Evolutionary conservation across 768 basidiomycete species (phyloP).

Genomic region (Phylloporus scabripes): DNA sequence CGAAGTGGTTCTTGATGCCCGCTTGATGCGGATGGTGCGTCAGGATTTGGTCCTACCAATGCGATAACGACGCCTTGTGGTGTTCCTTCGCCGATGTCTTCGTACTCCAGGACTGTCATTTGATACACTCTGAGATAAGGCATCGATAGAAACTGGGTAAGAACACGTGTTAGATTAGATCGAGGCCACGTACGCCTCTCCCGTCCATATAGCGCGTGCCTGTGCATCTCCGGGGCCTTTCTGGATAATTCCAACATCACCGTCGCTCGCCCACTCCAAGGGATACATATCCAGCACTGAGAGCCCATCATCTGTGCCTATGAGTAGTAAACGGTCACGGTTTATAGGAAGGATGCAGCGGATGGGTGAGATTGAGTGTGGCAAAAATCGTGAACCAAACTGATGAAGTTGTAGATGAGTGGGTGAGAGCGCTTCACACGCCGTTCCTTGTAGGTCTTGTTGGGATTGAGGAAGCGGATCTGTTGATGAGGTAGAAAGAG

Average conservation of each 20-base stretch:
- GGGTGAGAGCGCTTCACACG: constrained; percentile 52
- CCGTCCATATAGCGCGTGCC: constrained; percentile 63
- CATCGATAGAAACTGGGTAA: not conserved
- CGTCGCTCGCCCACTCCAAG: constrained; percentile 51
- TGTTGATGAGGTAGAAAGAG: constrained; percentile 14
- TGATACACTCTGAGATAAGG: constrained; percentile 57
- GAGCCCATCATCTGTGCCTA: constrained; percentile 76
- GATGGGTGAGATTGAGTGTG: constrained; percentile 71
- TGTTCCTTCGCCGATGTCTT: constrained; percentile 48
- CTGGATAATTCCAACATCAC: constrained; percentile 35
- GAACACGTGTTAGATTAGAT: not conserved
- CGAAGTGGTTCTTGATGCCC: constrained; percentile 54
- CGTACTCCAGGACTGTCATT: constrained; percentile 66
- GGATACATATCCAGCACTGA: constrained; percentile 83
- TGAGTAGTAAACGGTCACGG: constrained; percentile 59
- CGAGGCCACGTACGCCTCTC: constrained; percentile 56
- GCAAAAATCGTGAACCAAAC: constrained; percentile 82
- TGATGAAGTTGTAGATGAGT: constrained; percentile 65
- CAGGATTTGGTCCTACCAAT: constrained; percentile 61
- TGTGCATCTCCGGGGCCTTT: constrained; percentile 72
- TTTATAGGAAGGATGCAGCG: constrained; percentile 68
- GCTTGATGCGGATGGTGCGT: constrained; percentile 33
- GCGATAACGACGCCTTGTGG: constrained; percentile 74
- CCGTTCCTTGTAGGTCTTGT: constrained; percentile 31
- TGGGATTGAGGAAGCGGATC: constrained; percentile 29